These are phyloP conservation scores for Rosa multiflora DNA, from an alignment of 306 rosid species.

Conservation along the genomic window DNA sequence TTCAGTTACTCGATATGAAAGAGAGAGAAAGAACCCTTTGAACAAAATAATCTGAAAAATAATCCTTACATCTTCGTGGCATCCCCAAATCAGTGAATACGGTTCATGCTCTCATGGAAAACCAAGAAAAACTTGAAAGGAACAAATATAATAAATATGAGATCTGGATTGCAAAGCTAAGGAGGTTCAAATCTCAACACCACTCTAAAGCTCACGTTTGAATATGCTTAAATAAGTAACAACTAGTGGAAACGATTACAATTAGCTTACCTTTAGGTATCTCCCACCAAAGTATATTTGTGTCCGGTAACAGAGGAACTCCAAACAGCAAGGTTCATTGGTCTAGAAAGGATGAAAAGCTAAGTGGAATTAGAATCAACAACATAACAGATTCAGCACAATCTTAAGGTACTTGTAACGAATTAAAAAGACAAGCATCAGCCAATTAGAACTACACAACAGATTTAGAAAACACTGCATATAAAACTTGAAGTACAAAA, in stretches of 20 bases:
- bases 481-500: background rate
- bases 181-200: background rate
- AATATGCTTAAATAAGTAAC: background rate
- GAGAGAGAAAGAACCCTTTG: background rate
- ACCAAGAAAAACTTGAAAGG: background rate
- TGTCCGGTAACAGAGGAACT: conserved; percentile 44
- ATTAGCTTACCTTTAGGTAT: conserved; percentile 64
- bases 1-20: background rate
- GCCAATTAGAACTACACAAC: background rate
- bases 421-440: conserved; percentile 10
- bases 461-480: background rate
- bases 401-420: background rate
- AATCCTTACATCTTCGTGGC: background rate
- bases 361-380: conserved; percentile 22
- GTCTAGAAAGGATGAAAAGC: conserved; percentile 37
- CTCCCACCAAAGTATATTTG: conserved; percentile 82
- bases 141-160: background rate
- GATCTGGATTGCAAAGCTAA: background rate
- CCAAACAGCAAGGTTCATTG: conserved; percentile 61
- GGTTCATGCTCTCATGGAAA: background rate
- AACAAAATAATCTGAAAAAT: background rate
- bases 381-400: conserved; percentile 14
- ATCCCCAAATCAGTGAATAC: background rate
- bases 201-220: background rate
- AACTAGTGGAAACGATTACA: background rate